Conservation (phyloP, 2,329 filamentous ascomycete species). For the Thielaviopsis populi region DNA sequence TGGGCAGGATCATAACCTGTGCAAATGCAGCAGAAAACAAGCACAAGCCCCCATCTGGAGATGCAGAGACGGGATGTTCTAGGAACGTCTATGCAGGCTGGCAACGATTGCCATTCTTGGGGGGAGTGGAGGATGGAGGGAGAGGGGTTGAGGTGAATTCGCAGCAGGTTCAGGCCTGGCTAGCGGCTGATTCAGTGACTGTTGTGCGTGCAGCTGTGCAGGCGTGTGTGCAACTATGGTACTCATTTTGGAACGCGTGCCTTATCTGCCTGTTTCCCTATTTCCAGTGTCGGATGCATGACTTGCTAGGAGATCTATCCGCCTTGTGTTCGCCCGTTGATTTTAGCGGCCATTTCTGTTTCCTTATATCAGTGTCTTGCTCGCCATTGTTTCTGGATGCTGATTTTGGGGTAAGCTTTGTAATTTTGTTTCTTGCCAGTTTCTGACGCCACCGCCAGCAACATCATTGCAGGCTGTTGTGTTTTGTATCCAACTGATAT, state of each 20-base stretch:
- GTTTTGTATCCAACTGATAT: neutral
- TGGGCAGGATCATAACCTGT: neutral
- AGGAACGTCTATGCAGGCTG: neutral
- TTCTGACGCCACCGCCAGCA: neutral
- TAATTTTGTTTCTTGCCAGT: no score
- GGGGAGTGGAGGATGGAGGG: neutral
- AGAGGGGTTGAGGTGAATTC: neutral
- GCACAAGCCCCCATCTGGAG: neutral
- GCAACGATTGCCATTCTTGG: neutral
- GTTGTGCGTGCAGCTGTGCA: neutral
- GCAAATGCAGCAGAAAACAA: neutral
- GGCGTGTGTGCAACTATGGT: neutral
- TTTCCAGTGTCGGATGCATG: neutral
- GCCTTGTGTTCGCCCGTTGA: no score
- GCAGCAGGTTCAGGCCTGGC: no score
- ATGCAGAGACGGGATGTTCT: neutral
- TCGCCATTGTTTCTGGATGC: no score
- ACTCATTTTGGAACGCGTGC: neutral
- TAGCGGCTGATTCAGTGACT: neutral
- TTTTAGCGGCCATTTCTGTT: no score
- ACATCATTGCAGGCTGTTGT: neutral
- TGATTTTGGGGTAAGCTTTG: no score
- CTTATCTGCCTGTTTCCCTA: neutral
- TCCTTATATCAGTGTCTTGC: no score
- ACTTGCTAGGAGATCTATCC: neutral